A percentile compares a stretch with the other conserved stretches of the same genome.
Conservation (phyloP, 225 moss, liverwort and hornwort genomes). For the Physcomitrium patens region DNA sequence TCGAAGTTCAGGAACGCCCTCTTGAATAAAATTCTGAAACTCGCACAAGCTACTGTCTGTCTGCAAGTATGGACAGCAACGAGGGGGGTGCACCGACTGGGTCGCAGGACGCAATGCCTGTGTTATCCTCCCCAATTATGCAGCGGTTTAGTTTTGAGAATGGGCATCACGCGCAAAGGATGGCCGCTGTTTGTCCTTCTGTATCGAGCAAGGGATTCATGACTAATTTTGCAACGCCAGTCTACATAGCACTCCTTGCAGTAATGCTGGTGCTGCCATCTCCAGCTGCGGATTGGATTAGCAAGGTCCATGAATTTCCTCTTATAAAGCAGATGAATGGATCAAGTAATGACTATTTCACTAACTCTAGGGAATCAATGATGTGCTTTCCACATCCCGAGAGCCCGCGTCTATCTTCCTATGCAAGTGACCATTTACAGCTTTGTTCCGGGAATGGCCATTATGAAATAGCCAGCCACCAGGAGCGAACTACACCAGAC, state of each 20-base stretch:
- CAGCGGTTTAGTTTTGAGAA: conserved; percentile 16
- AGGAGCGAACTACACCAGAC: not conserved
- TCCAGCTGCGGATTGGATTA: conserved; percentile 25
- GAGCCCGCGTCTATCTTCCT: conserved; percentile 40
- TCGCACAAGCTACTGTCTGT: not conserved
- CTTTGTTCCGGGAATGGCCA: conserved; percentile 63
- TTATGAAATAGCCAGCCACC: conserved; percentile 31
- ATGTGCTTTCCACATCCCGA: conserved; percentile 30
- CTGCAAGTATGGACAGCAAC: conserved; percentile 26
- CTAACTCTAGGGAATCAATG: not conserved
- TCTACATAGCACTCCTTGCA: conserved; percentile 44
- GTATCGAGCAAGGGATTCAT: conserved; percentile 4
- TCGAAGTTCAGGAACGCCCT: too few relatives aligned
- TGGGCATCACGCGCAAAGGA: not conserved
- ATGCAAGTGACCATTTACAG: conserved; percentile 45
- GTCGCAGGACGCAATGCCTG: not conserved
- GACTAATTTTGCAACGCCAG: conserved; percentile 33
- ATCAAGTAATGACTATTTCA: not conserved
- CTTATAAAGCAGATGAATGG: not conserved
- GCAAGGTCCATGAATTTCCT: not conserved
- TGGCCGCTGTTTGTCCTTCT: not conserved
- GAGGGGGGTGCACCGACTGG: conserved; percentile 9
- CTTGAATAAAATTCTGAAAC: not conserved
- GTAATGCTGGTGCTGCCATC: conserved; percentile 31
- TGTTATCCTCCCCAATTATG: not conserved